These are phyloP conservation scores for Alternaria gaisen DNA, from an alignment of 2,329 filamentous ascomycete species.

Conservation along the genomic window DNA sequence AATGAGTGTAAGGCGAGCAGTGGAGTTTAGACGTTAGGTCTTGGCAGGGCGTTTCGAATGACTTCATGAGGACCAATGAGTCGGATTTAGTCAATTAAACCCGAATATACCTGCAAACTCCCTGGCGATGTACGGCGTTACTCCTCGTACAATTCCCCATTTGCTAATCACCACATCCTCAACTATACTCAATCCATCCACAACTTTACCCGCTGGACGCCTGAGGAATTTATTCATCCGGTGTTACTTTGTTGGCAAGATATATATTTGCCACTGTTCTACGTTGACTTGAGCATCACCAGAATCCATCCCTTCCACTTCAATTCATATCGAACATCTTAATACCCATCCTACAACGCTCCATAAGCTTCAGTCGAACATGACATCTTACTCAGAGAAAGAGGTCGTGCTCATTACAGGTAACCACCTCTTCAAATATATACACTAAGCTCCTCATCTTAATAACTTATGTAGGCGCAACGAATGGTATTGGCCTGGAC, in stretches of 20 bases:
- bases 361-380: neutral
- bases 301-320: neutral
- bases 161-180: neutral
- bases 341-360: neutral
- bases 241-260: neutral
- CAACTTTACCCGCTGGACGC: neutral
- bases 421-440: neutral
- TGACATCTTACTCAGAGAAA: constrained; percentile 24
- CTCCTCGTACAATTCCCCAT: neutral
- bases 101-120: neutral
- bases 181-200: neutral
- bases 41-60: neutral
- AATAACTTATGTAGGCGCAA: constrained; percentile 37
- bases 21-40: neutral
- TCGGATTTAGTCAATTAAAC: neutral
- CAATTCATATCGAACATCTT: neutral
- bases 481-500: constrained; percentile 49
- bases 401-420: constrained; percentile 45
- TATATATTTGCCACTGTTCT: neutral
- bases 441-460: neutral
- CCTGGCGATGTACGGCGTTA: neutral
- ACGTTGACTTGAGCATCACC: neutral
- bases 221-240: neutral
- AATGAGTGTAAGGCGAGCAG: neutral
- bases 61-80: neutral